Evolutionary conservation across 2,329 filamentous ascomycete species (phyloP).

Genomic region (Colletotrichum horii): DNA sequence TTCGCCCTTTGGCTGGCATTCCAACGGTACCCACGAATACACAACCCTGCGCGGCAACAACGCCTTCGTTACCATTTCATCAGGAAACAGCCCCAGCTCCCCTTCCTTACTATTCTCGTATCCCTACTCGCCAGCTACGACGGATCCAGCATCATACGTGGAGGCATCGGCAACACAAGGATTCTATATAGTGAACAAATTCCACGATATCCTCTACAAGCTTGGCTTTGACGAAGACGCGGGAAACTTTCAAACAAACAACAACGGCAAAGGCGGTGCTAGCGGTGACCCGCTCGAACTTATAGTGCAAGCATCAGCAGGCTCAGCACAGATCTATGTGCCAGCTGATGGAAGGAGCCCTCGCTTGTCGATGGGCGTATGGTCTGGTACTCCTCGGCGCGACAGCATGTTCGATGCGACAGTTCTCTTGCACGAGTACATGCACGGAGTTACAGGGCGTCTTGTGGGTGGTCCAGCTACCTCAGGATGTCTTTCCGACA

Average conservation of each 20-base stretch:
- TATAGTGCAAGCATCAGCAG: slow-evolving; percentile 49
- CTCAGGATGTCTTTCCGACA: not conserved
- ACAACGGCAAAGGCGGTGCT: slow-evolving; percentile 56
- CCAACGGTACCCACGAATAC: slow-evolving; percentile 51
- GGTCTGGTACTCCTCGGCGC: not conserved
- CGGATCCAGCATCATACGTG: slow-evolving; percentile 46
- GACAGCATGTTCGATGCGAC: not conserved
- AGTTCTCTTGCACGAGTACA: not conserved
- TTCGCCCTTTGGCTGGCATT: slow-evolving; percentile 60
- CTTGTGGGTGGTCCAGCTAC: not conserved
- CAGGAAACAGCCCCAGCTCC: not conserved
- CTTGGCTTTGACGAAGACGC: slow-evolving; percentile 64
- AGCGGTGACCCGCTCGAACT: slow-evolving; percentile 60
- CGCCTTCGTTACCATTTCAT: slow-evolving; percentile 40
- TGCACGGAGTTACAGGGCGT: not conserved
- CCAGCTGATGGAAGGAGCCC: not conserved
- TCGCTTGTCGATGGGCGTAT: not conserved
- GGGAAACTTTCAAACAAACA: slow-evolving; percentile 65
- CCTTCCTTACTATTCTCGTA: not conserved
- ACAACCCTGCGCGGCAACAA: slow-evolving; percentile 65
- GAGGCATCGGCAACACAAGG: slow-evolving; percentile 64
- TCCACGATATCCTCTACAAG: slow-evolving; percentile 62
- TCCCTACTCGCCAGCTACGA: slow-evolving; percentile 38
- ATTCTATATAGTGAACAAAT: slow-evolving; percentile 65
- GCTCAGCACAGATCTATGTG: slow-evolving; percentile 7